Evolutionary conservation across 176 grass and related monocot species (phyloP).

Genomic region (Lolium multiflorum): DNA sequence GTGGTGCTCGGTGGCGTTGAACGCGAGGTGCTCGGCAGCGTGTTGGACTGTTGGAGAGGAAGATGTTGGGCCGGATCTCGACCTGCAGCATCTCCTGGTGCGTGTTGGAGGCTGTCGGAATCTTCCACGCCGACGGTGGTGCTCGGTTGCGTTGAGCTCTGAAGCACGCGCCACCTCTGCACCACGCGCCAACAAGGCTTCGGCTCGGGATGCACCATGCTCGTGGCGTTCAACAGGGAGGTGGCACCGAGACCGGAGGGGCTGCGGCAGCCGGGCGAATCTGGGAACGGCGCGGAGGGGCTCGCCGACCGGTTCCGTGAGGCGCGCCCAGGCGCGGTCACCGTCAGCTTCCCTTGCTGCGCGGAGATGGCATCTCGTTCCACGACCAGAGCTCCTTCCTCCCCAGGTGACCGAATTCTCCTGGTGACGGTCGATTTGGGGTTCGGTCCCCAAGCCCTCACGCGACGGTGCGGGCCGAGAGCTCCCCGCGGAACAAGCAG

Average conservation of each 20-base stretch:
- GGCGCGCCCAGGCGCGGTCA: slow-evolving; percentile 52
- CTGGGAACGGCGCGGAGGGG: slow-evolving; percentile 23
- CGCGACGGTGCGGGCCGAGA: too few species aligned
- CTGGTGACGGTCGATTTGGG: too few species aligned
- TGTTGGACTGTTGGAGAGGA: too few species aligned
- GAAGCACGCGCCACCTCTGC: neutral
- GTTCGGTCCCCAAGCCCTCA: too few species aligned
- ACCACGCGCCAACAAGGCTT: neutral
- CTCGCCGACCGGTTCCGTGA: slow-evolving; percentile 51
- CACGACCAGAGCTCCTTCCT: slow-evolving; percentile 68
- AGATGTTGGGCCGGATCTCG: too few species aligned
- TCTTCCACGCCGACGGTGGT: too few species aligned
- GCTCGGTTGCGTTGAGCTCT: too few species aligned
- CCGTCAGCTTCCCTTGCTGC: slow-evolving; percentile 59
- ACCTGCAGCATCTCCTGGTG: too few species aligned
- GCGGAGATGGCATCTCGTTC: slow-evolving; percentile 46
- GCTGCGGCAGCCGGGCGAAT: slow-evolving; percentile 46
- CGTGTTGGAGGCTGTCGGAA: too few species aligned
- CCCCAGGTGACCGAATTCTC: slow-evolving; percentile 53
- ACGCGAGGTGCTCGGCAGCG: too few species aligned
- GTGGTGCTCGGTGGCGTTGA: too few species aligned
- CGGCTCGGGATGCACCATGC: slow-evolving; percentile 42
- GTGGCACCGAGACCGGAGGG: slow-evolving; percentile 76
- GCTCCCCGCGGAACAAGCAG: too few species aligned
- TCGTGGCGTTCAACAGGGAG: slow-evolving; percentile 65